Evolutionary conservation across 2,329 filamentous ascomycete species (phyloP), one percentile per base, ranked within the genome.

Genomic region (Dryadomyces sulphureus): DNA sequence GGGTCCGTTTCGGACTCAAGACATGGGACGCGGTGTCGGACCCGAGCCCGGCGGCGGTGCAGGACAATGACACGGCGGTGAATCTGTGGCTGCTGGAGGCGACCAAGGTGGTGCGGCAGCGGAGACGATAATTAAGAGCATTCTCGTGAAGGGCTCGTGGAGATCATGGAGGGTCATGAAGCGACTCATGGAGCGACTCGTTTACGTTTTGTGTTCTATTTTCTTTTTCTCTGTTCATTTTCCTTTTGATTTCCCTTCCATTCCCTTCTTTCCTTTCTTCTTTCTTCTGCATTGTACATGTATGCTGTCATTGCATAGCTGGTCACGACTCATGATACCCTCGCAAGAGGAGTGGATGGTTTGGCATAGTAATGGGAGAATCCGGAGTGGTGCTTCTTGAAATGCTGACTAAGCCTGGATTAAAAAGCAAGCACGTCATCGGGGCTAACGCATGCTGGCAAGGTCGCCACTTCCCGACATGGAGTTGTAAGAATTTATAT

Each of bases 391-490:
- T n/a, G n/a, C n/a, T n/a, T n/a, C n/a, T n/a, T 30, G 25, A 30
- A 7, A 30, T 30, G 25, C 25, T 30, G 25, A 30, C 25, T 7
- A 30, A 30, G 27, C 27, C 4, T 8, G 27, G 4, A 14, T 32
- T 9, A 17, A 40, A 25, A 40, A n/a, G n/a, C n/a, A 48, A 55
- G 52, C 54, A 55, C 54, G 54, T 50, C 51, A 55, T 55, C 48
- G 45, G 45, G 42, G 50, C 54, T 53, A 54, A 50, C 34, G 32
- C 34, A 38, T 43, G 49, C 44, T 21, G 36, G 45, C 20, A 27
- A 22, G 38, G 35, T 42, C n/a, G 20, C 20, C 16, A 16, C 7
- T 39, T 34, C 9, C 7, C 20, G 20, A 12, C 41, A n/a, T n/a
- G n/a, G n/a, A n/a, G n/a, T n/a, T n/a, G n/a, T n/a, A n/a, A n/a